Percentiles rank a stretch among this genome's conserved stretches.
These are phyloP conservation scores for Phytophthora pinifolia DNA, from an alignment of 352 stramenopile species.

Conservation along the genomic window DNA sequence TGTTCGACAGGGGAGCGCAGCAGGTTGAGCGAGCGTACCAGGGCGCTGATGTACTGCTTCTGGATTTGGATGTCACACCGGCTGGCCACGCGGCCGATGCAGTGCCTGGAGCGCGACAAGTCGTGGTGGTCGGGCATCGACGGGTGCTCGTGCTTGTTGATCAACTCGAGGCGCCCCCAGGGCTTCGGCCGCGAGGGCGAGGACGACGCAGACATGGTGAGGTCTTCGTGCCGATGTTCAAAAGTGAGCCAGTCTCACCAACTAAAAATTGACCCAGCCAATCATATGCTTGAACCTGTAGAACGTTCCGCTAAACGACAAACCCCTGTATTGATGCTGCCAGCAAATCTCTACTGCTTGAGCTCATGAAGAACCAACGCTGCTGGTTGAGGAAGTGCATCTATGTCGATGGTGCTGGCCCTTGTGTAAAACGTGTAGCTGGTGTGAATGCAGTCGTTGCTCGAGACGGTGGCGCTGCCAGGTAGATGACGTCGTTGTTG, in stretches of 20 bases:
- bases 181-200: conserved; percentile 6
- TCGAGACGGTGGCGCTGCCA: too few relatives aligned
- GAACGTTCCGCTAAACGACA: too few relatives aligned
- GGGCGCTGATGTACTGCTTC: conserved; percentile 49
- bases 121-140: conserved; percentile 45
- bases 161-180: conserved; percentile 62
- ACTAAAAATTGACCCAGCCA: too few relatives aligned
- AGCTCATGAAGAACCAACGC: too few relatives aligned
- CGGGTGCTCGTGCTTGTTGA: conserved; percentile 25
- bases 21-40: conserved; percentile 27
- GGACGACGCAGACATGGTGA: neutral
- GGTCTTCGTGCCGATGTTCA: conserved; percentile 3
- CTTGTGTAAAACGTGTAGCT: too few relatives aligned
- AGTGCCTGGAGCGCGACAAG: conserved; percentile 37
- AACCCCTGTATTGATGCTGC: too few relatives aligned
- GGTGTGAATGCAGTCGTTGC: too few relatives aligned
- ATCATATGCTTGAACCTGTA: too few relatives aligned
- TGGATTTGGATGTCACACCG: conserved; percentile 47
- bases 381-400: too few relatives aligned
- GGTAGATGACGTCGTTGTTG: too few relatives aligned
- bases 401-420: too few relatives aligned
- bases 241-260: conserved; percentile 2
- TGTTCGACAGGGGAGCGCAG: neutral
- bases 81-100: conserved; percentile 43
- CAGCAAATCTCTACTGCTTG: too few relatives aligned